Base-by-base conservation (phyloP, 2,329 filamentous ascomycete genomes). In the Trichoderma sp. region DNA sequence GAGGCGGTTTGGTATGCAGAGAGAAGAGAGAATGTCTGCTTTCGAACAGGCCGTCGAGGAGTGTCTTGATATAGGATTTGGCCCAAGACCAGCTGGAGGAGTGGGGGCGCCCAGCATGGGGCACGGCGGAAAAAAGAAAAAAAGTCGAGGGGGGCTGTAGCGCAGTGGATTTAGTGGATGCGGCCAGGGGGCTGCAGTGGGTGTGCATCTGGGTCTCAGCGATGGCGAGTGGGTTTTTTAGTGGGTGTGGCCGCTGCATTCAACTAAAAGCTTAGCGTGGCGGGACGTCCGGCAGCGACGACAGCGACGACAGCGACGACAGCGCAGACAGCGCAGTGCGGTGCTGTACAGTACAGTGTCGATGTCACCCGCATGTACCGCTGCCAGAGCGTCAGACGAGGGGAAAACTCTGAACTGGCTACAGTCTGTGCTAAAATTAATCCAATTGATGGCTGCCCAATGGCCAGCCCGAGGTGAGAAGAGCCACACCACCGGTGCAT, bases 211-310 rank as follows among this genome's bases (percentile, higher is more conserved):
- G 61, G 67, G 61, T 59, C 67, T 56, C 58, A 65, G 59, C 61
- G 37, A 66, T 64, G 59, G 59, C 54, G 64, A 54, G 54, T 69
- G 68, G 52, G 60, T 64, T 56, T 60, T 60, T 56, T 42, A 56
- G 58, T 60, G 64, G 61, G 67, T 58, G 67, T 67, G 70, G 69
- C 54, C 64, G 69, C 68, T 70, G 70, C 71, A 70, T 69, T 69
- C 70, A 35, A 72, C 72, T 74, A 74, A 71, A 75, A 68, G 68
- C 63, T 68, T 76, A 75, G 74, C 71, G 74, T 67, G 69, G 74
- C 74, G 74, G 74, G 72, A 75, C 70, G 74, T 73, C 74, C 68
- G 68, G 68, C 67, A 68, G 48, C 68, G 64, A 45, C n/a, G 10
- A 19, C 9, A 45, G n/a, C n/a, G 39, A n/a, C 10, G 19, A 37